Base-by-base conservation (phyloP, 345 rosid genomes). In the Sonneratia alba region DNA sequence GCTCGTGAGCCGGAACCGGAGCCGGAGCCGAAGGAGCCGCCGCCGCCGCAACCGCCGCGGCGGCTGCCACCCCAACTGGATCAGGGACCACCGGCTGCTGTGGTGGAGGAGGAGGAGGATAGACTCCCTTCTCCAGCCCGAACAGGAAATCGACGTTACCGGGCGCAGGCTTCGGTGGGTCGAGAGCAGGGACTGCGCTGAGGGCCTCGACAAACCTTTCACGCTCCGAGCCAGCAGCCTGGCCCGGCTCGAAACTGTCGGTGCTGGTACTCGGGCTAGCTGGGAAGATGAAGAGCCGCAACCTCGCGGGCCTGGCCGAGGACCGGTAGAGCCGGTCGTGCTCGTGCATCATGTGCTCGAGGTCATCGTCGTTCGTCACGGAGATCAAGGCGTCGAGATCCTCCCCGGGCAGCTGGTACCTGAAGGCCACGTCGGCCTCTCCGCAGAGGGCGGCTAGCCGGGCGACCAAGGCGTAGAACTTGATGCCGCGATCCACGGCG, bases 331-430 rank as follows among this genome's bases (percentile, higher is more conserved):
- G 83, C 0, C 99, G 95, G 66, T 94, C 99, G 73, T 94, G 87
- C 80, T 94, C 99, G 42, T 85, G 89, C 97, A 91, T 91, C 95
- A 94, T 81, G 79, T 91, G 96, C 48, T 90, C 96, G 13, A 94
- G 92, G 84, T 91, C 97, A 19, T 94, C 97, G 24, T 94, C 97
- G 78, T 89, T 90, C 2, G 97, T 86, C 40, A 94, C 99, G 0
- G 99, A 94, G 73, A 94, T 94, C 79, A 94, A 76, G 36, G 99
- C 97, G 74, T 94, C 99, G 53, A 94, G 91, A 38, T 94, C 98
- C 75, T 94, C 98, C 0, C 97, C 97, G 0, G 97, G 95, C 6
- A 94, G 89, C 86, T 94, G 99, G 75, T 94, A 94, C 89, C 90
- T 94, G 67, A 91, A 90, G 59, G 91, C 63, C 34, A 94, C 83